phyloP scores from a whole-genome alignment of 768 basidiomycete species.

The Termitomyces sp. region DNA sequence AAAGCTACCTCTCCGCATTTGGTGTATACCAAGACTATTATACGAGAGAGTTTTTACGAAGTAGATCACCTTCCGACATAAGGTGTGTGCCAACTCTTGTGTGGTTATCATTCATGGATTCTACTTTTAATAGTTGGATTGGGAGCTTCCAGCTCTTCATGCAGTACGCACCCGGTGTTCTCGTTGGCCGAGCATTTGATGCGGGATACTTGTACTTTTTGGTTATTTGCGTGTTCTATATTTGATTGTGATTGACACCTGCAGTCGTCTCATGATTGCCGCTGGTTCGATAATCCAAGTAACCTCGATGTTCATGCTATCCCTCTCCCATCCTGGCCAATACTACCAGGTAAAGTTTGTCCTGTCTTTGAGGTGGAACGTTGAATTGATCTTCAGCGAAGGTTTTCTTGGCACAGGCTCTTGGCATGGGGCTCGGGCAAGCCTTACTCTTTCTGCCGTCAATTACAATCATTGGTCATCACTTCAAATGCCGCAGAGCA shows the following conservation, averaged over 20 bases:
- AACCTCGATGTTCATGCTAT: constrained; percentile 39
- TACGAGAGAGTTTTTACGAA: constrained; percentile 31
- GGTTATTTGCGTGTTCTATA: constrained; percentile 12
- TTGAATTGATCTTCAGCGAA: constrained; percentile 15
- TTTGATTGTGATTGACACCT: constrained; percentile 13
- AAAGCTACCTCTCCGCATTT: constrained; percentile 40
- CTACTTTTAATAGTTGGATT: constrained; percentile 34
- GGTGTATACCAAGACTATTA: constrained; percentile 48
- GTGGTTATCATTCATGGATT: not conserved
- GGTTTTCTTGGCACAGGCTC: constrained; percentile 49
- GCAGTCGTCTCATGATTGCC: constrained; percentile 30
- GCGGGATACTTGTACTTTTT: constrained; percentile 41
- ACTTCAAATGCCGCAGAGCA: constrained; percentile 34
- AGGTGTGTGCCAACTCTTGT: constrained; percentile 22
- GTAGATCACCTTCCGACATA: constrained; percentile 39
- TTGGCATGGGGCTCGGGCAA: constrained; percentile 50
- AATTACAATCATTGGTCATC: constrained; percentile 39
- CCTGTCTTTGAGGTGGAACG: not conserved
- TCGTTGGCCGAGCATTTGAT: constrained; percentile 40
- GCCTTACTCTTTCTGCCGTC: constrained; percentile 48
- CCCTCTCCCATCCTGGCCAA: constrained; percentile 31
- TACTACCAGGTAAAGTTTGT: constrained; percentile 37
- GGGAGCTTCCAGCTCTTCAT: constrained; percentile 45
- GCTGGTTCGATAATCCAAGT: constrained; percentile 32
- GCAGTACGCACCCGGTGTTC: constrained; percentile 33